These are phyloP conservation scores for Daldinia grandis DNA, from an alignment of 495 filamentous ascomycete species.

Conservation along the genomic window DNA sequence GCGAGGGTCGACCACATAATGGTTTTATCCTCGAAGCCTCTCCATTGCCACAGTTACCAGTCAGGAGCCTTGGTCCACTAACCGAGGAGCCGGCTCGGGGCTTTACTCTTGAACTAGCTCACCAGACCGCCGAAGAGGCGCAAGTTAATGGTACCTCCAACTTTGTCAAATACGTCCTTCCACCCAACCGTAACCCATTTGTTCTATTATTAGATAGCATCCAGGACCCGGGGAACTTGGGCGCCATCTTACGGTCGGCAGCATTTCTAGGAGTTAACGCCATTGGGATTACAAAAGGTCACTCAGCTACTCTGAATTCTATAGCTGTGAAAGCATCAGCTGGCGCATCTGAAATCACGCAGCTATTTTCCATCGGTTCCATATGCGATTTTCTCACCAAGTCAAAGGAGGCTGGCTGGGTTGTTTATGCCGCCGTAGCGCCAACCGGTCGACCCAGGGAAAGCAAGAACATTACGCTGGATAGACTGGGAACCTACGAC, in stretches of 20 bases:
- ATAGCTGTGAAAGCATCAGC: conserved; percentile 85
- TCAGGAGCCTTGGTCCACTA: conserved; percentile 64
- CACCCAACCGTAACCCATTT: conserved; percentile 70
- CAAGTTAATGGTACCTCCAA: conserved; percentile 69
- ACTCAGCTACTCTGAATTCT: conserved; percentile 75
- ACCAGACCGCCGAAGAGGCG: conserved; percentile 78
- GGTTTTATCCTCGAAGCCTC: conserved; percentile 89
- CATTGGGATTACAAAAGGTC: conserved; percentile 69
- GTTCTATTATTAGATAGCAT: conserved; percentile 86
- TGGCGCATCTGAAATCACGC: conserved; percentile 82
- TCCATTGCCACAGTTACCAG: conserved; percentile 76
- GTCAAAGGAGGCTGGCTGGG: conserved; percentile 78
- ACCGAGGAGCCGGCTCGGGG: conserved; percentile 47
- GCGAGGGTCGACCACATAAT: conserved; percentile 85
- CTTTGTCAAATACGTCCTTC: conserved; percentile 52
- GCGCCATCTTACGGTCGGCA: conserved; percentile 84
- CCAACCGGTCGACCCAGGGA: conserved; percentile 48
- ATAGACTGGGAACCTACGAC: conserved; percentile 50
- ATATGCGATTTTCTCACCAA: conserved; percentile 72
- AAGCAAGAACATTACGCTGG: conserved; percentile 41
- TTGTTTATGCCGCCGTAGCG: conserved; percentile 79
- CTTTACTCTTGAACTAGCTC: conserved; percentile 67
- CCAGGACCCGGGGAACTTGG: conserved; percentile 87
- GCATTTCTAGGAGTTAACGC: conserved; percentile 87
- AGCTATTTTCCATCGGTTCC: conserved; percentile 70